Conservation (phyloP, 352 stramenopile genomes). For the Phytophthora boehmeriae region DNA sequence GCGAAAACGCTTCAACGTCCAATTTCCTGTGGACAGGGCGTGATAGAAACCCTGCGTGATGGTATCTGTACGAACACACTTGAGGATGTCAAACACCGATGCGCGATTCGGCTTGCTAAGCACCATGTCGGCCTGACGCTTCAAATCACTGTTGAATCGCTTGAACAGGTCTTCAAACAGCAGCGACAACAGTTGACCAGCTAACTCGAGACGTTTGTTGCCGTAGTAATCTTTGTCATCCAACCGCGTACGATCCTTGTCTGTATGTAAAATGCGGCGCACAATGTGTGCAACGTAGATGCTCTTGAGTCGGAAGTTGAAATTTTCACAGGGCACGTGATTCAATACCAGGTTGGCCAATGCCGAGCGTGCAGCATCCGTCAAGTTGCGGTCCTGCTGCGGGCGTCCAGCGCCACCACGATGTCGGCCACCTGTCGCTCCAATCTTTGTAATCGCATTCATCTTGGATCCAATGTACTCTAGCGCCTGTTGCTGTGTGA, state of each 20-base stretch:
- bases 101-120: conserved; percentile 98
- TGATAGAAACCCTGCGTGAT: conserved; percentile 96
- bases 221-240: conserved; percentile 99
- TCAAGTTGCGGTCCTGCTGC: conserved; percentile 64
- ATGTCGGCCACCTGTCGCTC: conserved; percentile 45
- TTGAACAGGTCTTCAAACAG: conserved; percentile 99
- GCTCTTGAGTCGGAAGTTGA: conserved; percentile 97
- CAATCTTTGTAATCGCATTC: conserved; percentile 71
- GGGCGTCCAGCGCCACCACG: conserved; percentile 34
- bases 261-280: conserved; percentile 88
- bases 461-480: conserved; percentile 98
- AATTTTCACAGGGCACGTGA: conserved; percentile 98
- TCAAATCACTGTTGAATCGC: conserved; percentile 98
- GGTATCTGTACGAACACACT: conserved; percentile 96
- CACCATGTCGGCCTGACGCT: conserved; percentile 97
- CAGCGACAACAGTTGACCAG: conserved; percentile 97
- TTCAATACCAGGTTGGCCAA: conserved; percentile 98
- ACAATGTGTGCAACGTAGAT: conserved; percentile 99
- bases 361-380: conserved; percentile 97
- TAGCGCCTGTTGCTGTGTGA: conserved; percentile 95
- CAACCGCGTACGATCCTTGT: conserved; percentile 89
- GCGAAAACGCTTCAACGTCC: conserved; percentile 99
- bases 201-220: conserved; percentile 99
- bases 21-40: conserved; percentile 94
- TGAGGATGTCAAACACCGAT: conserved; percentile 98